Percentiles rank a stretch among this genome's conserved stretches.
Conservation (phyloP, 768 basidiomycete species). For the Gloeophyllum trabeum region DNA sequence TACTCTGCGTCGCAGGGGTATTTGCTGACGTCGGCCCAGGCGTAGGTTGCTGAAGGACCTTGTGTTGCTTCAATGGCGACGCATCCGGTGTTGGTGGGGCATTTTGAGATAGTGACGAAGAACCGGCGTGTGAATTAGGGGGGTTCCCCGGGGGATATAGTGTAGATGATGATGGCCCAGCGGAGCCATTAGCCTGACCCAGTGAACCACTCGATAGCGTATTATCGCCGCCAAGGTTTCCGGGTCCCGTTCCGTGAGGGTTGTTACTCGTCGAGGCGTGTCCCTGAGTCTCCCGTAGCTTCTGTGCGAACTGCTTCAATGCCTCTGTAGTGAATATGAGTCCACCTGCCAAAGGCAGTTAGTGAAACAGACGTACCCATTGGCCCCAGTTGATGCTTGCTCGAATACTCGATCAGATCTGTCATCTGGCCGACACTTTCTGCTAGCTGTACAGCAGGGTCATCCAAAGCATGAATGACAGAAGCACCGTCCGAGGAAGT, state of each 20-base stretch:
- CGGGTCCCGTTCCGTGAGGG: no score
- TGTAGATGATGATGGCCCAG: constrained; percentile 6
- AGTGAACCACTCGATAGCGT: no score
- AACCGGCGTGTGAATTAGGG: constrained; percentile 26
- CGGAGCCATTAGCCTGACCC: constrained; percentile 1
- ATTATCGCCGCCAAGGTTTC: no score
- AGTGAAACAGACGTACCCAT: constrained; percentile 38
- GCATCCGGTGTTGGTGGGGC: constrained; percentile 31
- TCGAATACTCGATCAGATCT: constrained; percentile 61
- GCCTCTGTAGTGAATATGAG: constrained; percentile 23
- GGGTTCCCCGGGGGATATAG: constrained; percentile 18
- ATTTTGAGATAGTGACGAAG: constrained; percentile 37
- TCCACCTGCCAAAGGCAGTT: constrained; percentile 3
- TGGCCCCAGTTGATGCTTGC: constrained; percentile 43
- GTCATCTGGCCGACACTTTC: constrained; percentile 77
- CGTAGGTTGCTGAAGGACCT: constrained; percentile 34
- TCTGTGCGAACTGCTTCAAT: constrained; percentile 26
- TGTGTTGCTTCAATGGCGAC: constrained; percentile 54
- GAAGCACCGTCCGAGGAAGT: constrained; percentile 1
- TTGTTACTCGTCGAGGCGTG: no score
- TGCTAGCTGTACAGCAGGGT: constrained; percentile 39
- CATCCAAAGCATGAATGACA: constrained; percentile 5
- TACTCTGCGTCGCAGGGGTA: background rate
- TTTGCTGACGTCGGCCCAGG: constrained; percentile 23
- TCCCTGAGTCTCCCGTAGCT: constrained; percentile 19